Evolutionary conservation across 2,329 filamentous ascomycete species (phyloP).

Genomic region (Aspergillus hiratsukae): DNA sequence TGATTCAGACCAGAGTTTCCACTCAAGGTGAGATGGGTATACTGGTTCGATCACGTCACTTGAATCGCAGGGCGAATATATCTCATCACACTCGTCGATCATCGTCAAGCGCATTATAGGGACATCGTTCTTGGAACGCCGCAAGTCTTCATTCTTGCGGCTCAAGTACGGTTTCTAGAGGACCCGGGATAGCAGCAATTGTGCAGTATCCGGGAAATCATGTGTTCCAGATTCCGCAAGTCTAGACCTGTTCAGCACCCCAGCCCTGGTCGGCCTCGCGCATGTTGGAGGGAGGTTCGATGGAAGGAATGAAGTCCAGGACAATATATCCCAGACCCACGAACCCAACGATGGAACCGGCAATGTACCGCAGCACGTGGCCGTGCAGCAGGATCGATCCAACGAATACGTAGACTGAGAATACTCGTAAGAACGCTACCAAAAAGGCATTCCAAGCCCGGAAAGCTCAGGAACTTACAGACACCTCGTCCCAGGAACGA

Average conservation of each 20-base stretch:
- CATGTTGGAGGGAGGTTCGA: slow-evolving; percentile 78
- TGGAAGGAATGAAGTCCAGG: slow-evolving; percentile 72
- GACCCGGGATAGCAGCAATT: background rate
- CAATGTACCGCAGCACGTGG: slow-evolving; percentile 63
- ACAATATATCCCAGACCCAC: slow-evolving; percentile 73
- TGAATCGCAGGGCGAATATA: slow-evolving; percentile 11
- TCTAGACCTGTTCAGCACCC: slow-evolving; percentile 72
- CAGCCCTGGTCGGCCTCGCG: slow-evolving; percentile 70
- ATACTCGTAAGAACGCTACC: background rate
- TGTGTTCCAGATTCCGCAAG: background rate
- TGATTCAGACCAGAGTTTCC: background rate
- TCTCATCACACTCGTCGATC: slow-evolving; percentile 20
- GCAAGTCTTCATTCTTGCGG: background rate
- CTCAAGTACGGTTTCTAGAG: background rate
- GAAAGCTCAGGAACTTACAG: slow-evolving; percentile 61
- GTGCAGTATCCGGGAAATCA: background rate
- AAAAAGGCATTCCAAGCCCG: background rate
- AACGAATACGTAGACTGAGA: slow-evolving; percentile 91
- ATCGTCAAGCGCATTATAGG: slow-evolving; percentile 15
- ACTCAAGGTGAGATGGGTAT: background rate
- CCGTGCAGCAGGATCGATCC: slow-evolving; percentile 76
- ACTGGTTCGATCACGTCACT: slow-evolving; percentile 1
- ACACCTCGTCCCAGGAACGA: slow-evolving; percentile 92
- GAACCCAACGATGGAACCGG: slow-evolving; percentile 72
- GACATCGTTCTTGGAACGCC: background rate